Conservation (phyloP, 257 asterid genomes). For the Penstemon eatonii region DNA sequence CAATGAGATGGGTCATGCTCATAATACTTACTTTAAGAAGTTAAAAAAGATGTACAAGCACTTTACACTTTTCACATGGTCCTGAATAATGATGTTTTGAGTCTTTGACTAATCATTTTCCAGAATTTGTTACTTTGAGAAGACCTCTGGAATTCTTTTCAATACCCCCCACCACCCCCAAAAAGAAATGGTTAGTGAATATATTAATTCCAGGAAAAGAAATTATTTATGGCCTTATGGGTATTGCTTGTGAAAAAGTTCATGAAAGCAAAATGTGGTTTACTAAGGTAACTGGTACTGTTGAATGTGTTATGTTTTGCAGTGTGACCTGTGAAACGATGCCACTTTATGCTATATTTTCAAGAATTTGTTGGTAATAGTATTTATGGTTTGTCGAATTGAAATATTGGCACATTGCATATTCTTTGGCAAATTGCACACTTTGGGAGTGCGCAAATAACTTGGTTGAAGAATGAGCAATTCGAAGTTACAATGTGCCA, state of each 20-base stretch:
- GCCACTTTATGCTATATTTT: too few species aligned
- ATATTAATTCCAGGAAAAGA: constrained; percentile 6
- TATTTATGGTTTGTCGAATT: too few species aligned
- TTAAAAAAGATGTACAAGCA: constrained; percentile 26
- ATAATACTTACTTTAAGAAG: constrained; percentile 32
- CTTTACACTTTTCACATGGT: constrained; percentile 56
- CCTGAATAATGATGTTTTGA: constrained; percentile 41
- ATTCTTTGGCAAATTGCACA: too few species aligned
- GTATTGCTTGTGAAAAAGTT: neutral
- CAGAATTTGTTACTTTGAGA: constrained; percentile 25
- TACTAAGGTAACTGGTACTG: too few species aligned
- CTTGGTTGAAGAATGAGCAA: too few species aligned
- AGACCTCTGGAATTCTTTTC: constrained; percentile 1
- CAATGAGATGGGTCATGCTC: constrained; percentile 31
- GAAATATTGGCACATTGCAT: too few species aligned
- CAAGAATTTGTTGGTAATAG: too few species aligned
- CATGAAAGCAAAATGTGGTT: too few species aligned
- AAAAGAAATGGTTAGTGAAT: neutral
- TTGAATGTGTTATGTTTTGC: too few species aligned
- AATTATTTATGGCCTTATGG: neutral
- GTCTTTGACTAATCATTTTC: constrained; percentile 34
- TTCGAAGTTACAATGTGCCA: too few species aligned
- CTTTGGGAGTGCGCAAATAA: too few species aligned
- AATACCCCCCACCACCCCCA: constrained; percentile 18
- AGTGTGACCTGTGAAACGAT: too few species aligned